Evolutionary conservation across 1,139 yeast species (phyloP), one percentile per base, ranked within the genome.

Genomic region (Diutina mesorugosa): DNA sequence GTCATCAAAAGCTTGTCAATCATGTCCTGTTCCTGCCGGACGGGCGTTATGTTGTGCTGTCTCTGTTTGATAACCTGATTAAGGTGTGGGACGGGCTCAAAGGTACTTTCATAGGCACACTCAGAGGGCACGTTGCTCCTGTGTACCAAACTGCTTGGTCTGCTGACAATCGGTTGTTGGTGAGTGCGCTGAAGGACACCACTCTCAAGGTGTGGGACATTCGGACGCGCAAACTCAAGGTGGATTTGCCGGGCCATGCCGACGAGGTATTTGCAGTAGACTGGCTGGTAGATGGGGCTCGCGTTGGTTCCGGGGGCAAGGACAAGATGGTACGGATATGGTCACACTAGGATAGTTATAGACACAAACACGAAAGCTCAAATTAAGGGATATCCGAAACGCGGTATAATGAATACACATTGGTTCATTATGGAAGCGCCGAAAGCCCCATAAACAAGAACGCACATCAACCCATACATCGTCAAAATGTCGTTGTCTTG

Each of bases 101-200:
- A 59, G 99, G 99, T 47, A 87, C 87, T 57, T 93, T 91, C 63
- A 72, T 93, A 51, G 84, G 96, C 6, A 90, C 98, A 0, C 83
- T 95, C 65, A 78, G 99, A 62, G 99, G 99, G 3, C 99, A 93
- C 68, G 99, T 93, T 59, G 97, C 98, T 0, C 90, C 98, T 3
- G 99, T 93, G 0, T 93, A 93, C 68, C 98, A 91, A 71, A 90
- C 96, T n/a, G 90, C 98, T 0, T 93, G 99, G 99, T 90, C 97
- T 3, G 86, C 97, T 1, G 99, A 93, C 67, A 88, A 93, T 68
- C 77, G 99, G 61, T 74, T 93, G 54, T 74, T 93, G 58, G 99
- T 91, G 7, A 87, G 96, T 66, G 88, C 96, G 66, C 90, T 97
- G 28, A 93, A 93, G 69, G 99, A 93, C 68, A 91, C 99, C 2